Conservation (phyloP, 2,329 filamentous ascomycete species). For the Hysterium pulicare region DNA sequence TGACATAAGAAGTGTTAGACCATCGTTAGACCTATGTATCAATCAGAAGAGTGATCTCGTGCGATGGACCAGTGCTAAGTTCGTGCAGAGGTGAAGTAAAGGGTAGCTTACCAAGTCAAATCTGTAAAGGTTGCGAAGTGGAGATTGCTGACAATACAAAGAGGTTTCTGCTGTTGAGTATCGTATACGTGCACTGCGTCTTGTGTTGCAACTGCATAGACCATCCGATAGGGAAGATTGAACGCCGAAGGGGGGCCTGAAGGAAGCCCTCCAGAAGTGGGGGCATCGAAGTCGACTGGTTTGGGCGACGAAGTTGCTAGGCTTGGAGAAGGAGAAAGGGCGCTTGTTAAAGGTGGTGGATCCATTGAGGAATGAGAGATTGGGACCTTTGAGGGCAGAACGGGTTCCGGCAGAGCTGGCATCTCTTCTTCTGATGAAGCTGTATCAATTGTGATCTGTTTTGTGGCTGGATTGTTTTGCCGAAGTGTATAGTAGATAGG, state of each 20-base stretch:
- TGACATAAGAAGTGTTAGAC: conserved; percentile 81
- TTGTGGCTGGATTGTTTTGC: conserved; percentile 63
- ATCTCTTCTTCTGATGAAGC: conserved; percentile 83
- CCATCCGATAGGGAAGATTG: conserved; percentile 82
- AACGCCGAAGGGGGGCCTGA: conserved; percentile 62
- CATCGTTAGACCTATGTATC: conserved; percentile 65
- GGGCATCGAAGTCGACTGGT: conserved; percentile 47
- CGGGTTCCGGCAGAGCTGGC: conserved; percentile 76
- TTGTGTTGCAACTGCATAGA: conserved; percentile 96
- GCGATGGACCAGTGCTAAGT: too few relatives aligned
- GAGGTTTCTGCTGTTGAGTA: conserved; percentile 89
- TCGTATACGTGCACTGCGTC: conserved; percentile 94
- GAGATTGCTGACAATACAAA: conserved; percentile 93
- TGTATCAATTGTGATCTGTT: conserved; percentile 92
- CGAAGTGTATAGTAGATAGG: conserved; percentile 83
- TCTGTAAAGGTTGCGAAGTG: conserved; percentile 98
- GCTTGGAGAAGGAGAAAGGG: conserved; percentile 47
- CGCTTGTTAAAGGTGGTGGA: conserved; percentile 65
- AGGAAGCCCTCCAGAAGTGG: conserved; percentile 53
- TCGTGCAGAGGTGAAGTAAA: conserved; percentile 4
- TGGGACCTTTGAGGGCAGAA: conserved; percentile 54
- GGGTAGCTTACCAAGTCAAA: conserved; percentile 72
- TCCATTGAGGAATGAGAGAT: conserved; percentile 72
- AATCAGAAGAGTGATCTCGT: conserved; percentile 24
- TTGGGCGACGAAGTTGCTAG: conserved; percentile 55